Conservation (phyloP, 352 stramenopile genomes). For the Pythium dissimile region DNA sequence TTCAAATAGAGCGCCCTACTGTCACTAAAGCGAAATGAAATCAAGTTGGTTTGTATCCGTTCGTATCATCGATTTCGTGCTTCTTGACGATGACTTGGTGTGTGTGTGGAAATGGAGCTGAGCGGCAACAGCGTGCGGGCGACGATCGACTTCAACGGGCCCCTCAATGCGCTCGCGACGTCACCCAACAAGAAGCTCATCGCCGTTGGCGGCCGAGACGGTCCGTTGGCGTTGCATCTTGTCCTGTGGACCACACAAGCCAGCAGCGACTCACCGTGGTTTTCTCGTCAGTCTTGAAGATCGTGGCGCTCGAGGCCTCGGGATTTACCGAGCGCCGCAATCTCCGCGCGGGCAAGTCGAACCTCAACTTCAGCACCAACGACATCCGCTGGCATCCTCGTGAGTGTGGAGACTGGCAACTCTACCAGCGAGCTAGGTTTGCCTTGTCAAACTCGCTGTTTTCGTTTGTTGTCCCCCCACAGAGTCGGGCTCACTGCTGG, state of each 20-base stretch:
- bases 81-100: not conserved
- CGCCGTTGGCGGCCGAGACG: constrained; percentile 80
- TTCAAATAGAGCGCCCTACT: constrained; percentile 6
- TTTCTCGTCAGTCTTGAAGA: constrained; percentile 61
- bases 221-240: constrained; percentile 23
- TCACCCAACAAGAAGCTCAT: constrained; percentile 82
- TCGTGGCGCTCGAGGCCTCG: constrained; percentile 69
- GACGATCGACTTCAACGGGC: constrained; percentile 85
- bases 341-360: constrained; percentile 77
- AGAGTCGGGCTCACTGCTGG: constrained; percentile 83
- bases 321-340: constrained; percentile 86
- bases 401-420: too few species aligned
- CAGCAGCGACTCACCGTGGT: not conserved
- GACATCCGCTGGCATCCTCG: constrained; percentile 88
- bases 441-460: too few species aligned
- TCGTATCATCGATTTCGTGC: not conserved
- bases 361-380: constrained; percentile 87
- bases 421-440: too few species aligned
- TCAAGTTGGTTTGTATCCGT: not conserved
- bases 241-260: not conserved
- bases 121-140: constrained; percentile 58
- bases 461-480: not conserved
- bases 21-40: not conserved
- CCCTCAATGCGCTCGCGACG: constrained; percentile 79
- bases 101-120: constrained; percentile 31